These are phyloP conservation scores for Neurospora sp. DNA, from an alignment of 495 filamentous ascomycete species.

Conservation along the genomic window DNA sequence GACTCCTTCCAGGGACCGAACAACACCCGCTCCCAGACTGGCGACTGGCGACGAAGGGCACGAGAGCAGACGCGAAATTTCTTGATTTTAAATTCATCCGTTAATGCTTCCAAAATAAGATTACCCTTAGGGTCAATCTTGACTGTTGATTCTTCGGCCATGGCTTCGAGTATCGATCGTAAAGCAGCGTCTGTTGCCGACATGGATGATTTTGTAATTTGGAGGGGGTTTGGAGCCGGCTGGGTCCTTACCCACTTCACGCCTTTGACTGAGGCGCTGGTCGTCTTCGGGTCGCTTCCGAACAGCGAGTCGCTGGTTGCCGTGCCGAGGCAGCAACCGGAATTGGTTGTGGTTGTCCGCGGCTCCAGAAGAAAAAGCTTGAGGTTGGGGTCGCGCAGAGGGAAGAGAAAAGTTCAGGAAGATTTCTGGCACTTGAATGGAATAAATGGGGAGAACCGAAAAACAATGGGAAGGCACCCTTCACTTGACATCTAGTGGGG, in stretches of 20 bases:
- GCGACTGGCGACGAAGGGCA: conserved; percentile 10
- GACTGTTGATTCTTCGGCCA: too few species aligned
- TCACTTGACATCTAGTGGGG: background rate
- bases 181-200: too few species aligned
- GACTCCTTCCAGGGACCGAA: conserved; percentile 17
- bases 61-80: conserved; percentile 17
- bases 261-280: background rate
- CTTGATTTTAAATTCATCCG: too few species aligned
- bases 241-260: background rate
- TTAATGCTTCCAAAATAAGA: too few species aligned
- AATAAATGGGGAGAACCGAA: background rate
- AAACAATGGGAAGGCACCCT: background rate
- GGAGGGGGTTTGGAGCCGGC: background rate
- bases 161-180: too few species aligned
- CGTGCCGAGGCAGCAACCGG: background rate
- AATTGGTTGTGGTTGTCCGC: background rate
- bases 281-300: background rate
- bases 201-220: too few species aligned
- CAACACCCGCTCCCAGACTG: conserved; percentile 19
- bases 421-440: background rate
- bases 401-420: background rate
- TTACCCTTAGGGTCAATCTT: background rate
- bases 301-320: background rate
- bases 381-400: background rate
- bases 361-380: background rate